These are phyloP conservation scores for Arthrobotrys iridis DNA, from an alignment of 2,329 filamentous ascomycete genomes.

Conservation along the genomic window DNA sequence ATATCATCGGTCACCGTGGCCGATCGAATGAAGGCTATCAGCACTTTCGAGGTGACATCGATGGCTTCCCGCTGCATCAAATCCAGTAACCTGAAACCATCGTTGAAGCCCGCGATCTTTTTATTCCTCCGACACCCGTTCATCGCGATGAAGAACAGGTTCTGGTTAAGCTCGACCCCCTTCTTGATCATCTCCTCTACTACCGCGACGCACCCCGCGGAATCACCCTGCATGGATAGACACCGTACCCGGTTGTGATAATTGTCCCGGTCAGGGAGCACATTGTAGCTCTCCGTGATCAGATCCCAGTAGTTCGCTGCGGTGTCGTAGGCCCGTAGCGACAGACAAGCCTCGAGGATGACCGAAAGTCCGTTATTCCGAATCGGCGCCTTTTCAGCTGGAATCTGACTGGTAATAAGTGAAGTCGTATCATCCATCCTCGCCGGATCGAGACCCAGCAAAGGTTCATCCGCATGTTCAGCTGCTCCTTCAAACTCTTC, in stretches of 20 bases:
- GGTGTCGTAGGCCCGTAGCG: conserved; percentile 70
- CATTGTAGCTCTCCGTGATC: conserved; percentile 70
- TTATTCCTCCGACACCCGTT: conserved; percentile 55
- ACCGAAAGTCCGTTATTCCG: conserved; percentile 73
- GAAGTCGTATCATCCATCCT: conserved; percentile 61
- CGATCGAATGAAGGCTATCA: conserved; percentile 42
- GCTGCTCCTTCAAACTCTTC: background rate
- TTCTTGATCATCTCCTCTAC: conserved; percentile 39
- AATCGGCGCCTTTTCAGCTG: conserved; percentile 63
- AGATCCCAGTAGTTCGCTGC: conserved; percentile 81
- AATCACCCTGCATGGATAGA: conserved; percentile 35
- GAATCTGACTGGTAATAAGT: conserved; percentile 63
- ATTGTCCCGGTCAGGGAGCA: conserved; percentile 77
- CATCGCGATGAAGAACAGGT: conserved; percentile 57
- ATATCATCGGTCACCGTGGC: conserved; percentile 44
- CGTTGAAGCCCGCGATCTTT: conserved; percentile 28
- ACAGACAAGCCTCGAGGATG: conserved; percentile 72
- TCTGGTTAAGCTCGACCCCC: conserved; percentile 28
- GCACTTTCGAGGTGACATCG: conserved; percentile 39
- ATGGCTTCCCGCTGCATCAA: conserved; percentile 23
- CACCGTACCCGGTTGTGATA: conserved; percentile 73
- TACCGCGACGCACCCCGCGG: conserved; percentile 28
- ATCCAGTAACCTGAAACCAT: conserved; percentile 28
- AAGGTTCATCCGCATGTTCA: background rate
- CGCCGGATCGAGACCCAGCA: background rate